Evolutionary conservation across 768 basidiomycete genomes (phyloP).

Genomic region (Polyporus arcularius): DNA sequence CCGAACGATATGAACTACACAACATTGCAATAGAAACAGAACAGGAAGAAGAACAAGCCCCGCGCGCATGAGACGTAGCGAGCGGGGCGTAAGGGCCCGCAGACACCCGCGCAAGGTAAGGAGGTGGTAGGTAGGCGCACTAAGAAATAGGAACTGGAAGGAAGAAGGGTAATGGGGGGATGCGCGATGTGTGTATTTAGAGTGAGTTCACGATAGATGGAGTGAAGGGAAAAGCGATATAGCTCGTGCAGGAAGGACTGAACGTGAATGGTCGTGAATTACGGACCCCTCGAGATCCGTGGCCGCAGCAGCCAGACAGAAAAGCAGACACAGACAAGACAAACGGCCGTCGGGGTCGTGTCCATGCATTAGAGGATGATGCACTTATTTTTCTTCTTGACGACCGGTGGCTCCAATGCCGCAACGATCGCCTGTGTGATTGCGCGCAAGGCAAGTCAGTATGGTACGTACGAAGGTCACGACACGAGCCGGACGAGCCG

Average conservation of each 20-base stretch:
- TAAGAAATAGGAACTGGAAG: constrained; percentile 1
- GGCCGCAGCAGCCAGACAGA: not conserved
- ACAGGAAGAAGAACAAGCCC: constrained; percentile 13
- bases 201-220: constrained; percentile 21
- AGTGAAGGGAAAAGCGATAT: constrained; percentile 25
- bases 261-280: constrained; percentile 21
- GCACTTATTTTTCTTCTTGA: constrained; percentile 80
- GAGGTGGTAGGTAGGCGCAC: constrained; percentile 12
- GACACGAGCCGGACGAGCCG: not conserved
- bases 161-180: constrained; percentile 17
- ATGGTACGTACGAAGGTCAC: not conserved
- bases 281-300: constrained; percentile 7
- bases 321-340: not conserved
- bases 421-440: constrained; percentile 90
- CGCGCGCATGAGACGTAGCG: constrained; percentile 1
- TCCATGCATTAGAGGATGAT: constrained; percentile 68
- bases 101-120: not conserved
- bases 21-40: constrained; percentile 28
- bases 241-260: constrained; percentile 23
- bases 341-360: constrained; percentile 18
- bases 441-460: constrained; percentile 1
- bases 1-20: constrained; percentile 37
- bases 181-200: constrained; percentile 20
- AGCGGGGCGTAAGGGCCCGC: not conserved
- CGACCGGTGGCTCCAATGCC: constrained; percentile 94